A percentile compares a stretch with the other conserved stretches of the same genome.
These are phyloP conservation scores for Cyberlindnera maclurae DNA, from an alignment of 805 yeast species.

Conservation along the genomic window DNA sequence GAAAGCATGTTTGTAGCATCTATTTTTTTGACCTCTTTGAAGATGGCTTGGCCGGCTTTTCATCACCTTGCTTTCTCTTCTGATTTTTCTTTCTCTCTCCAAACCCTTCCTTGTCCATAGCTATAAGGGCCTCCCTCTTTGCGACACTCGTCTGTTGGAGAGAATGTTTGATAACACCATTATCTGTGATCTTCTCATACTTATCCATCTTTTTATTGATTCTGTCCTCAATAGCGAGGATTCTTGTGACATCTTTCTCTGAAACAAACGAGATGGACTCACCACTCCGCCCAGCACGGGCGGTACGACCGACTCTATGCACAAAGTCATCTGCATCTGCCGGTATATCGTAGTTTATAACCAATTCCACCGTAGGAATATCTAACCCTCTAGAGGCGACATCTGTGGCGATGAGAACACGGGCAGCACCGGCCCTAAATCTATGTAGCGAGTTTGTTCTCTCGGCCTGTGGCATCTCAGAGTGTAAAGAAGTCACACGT, in stretches of 20 bases:
- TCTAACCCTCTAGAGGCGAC: constrained; percentile 97
- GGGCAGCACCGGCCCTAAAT: constrained; percentile 90
- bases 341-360: constrained; percentile 87
- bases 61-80: constrained; percentile 25
- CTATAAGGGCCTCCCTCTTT: constrained; percentile 85
- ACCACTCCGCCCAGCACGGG: constrained; percentile 93
- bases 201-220: constrained; percentile 75
- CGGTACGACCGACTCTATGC: constrained; percentile 97
- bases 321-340: constrained; percentile 95
- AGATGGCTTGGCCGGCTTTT: background rate
- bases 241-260: constrained; percentile 75
- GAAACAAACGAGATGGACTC: constrained; percentile 76
- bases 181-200: constrained; percentile 65
- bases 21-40: constrained; percentile 2
- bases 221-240: constrained; percentile 81
- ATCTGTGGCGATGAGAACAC: constrained; percentile 90
- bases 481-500: constrained; percentile 84
- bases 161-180: constrained; percentile 65
- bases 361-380: constrained; percentile 88
- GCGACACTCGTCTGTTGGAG: constrained; percentile 70
- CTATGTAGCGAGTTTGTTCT: constrained; percentile 87
- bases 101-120: constrained; percentile 85
- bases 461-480: constrained; percentile 90
- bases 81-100: constrained; percentile 63
- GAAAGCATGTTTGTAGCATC: constrained; percentile 2